Percentiles rank a stretch among this genome's conserved stretches.
Evolutionary conservation across 2,329 filamentous ascomycete species (phyloP).

Genomic region (Epichloe sibirici): DNA sequence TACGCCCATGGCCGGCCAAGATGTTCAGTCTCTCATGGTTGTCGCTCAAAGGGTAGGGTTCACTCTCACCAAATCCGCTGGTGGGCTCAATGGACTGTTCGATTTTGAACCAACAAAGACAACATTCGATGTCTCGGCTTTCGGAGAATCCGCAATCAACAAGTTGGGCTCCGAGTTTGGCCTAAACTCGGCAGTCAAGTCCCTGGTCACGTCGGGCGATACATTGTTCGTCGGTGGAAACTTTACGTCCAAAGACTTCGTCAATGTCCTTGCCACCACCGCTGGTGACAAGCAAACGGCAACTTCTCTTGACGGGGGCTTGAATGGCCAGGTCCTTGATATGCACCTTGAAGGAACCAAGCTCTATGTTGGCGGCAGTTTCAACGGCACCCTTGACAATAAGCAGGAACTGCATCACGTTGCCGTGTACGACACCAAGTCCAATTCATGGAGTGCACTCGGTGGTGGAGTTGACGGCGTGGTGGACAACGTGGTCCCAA

Average conservation of each 20-base stretch:
- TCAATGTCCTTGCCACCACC: conserved; percentile 67
- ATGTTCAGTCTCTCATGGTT: conserved; percentile 51
- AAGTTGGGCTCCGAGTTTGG: conserved; percentile 60
- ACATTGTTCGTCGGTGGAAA: conserved; percentile 71
- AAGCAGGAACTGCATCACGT: conserved; percentile 59
- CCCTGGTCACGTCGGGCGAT: conserved; percentile 52
- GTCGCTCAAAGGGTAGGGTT: conserved; percentile 88
- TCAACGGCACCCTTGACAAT: conserved; percentile 57
- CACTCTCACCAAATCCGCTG: conserved; percentile 57
- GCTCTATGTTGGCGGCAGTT: conserved; percentile 76
- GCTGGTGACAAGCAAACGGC: conserved; percentile 43
- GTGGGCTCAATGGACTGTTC: conserved; percentile 78
- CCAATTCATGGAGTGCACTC: conserved; percentile 62
- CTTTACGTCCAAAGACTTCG: conserved; percentile 56
- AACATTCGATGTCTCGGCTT: conserved; percentile 45
- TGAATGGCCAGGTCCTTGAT: conserved; percentile 66
- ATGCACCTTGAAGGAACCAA: conserved; percentile 54
- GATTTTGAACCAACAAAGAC: conserved; percentile 60
- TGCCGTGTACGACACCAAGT: conserved; percentile 59
- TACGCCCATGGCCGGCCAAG: conserved; percentile 53
- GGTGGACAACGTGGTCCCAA: conserved; percentile 61
- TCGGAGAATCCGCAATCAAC: conserved; percentile 64
- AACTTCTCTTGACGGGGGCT: conserved; percentile 53
- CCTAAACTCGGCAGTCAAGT: conserved; percentile 53
- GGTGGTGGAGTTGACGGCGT: conserved; percentile 77